A percentile compares a stretch with the other conserved stretches of the same genome.
These are phyloP conservation scores for Gymnopilus dilepis DNA, from an alignment of 768 basidiomycete species.

Conservation along the genomic window DNA sequence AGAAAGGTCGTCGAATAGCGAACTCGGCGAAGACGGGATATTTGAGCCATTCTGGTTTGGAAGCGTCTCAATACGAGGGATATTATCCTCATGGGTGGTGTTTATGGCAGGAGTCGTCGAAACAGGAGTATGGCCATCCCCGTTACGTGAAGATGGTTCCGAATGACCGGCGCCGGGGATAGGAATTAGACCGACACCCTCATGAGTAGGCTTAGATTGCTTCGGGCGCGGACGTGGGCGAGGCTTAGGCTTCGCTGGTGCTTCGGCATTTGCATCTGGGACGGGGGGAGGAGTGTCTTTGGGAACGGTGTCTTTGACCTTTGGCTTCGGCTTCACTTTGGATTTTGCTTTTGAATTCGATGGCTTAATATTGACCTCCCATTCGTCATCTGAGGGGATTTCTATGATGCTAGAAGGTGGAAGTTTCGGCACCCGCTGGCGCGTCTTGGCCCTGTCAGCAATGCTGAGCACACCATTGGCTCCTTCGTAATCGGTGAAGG, in stretches of 20 bases:
- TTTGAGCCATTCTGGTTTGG: conserved; percentile 24
- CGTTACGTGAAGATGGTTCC: conserved; percentile 9
- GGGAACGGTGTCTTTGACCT: conserved; percentile 17
- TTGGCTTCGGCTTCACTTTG: conserved; percentile 33
- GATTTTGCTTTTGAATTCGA: conserved; percentile 35
- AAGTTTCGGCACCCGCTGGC: conserved; percentile 43
- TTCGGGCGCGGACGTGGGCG: conserved; percentile 26
- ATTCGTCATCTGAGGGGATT: conserved; percentile 47
- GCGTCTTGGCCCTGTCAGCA: conserved; percentile 65
- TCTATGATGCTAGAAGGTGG: conserved; percentile 45
- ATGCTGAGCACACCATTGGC: conserved; percentile 37
- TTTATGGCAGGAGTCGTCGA: conserved; percentile 31
- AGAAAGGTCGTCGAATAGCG: conserved; percentile 30
- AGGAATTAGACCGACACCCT: conserved; percentile 4
- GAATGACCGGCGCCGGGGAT: neutral
- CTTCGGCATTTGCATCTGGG: neutral
- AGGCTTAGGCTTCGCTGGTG: conserved; percentile 12
- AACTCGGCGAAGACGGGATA: conserved; percentile 40
- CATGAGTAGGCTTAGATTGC: conserved; percentile 5
- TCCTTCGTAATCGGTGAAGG: conserved; percentile 19
- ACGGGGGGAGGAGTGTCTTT: neutral
- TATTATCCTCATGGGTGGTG: conserved; percentile 18
- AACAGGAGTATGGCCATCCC: conserved; percentile 26
- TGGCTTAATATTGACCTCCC: conserved; percentile 36
- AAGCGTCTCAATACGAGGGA: conserved; percentile 43